Conservation (phyloP, 805 yeast genomes). For the Suhomyces emberorum region DNA sequence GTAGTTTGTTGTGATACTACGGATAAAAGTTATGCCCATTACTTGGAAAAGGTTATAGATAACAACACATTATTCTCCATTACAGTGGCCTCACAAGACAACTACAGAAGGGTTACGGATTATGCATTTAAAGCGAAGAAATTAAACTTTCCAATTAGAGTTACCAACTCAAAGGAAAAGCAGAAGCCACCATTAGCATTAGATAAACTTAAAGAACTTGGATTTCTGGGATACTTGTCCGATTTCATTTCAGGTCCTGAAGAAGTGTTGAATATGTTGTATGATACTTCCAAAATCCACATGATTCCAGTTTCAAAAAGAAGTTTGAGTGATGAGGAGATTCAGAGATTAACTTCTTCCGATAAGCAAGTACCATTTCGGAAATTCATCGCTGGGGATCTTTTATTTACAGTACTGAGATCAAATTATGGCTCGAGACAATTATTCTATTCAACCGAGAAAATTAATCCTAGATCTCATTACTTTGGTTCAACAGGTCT, state of each 20-base stretch:
- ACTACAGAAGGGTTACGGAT: conserved; percentile 46
- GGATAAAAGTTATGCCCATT: conserved; percentile 48
- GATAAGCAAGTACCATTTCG: conserved; percentile 47
- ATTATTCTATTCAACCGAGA: conserved; percentile 41
- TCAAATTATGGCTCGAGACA: conserved; percentile 68
- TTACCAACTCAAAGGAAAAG: conserved; percentile 21
- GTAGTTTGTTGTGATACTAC: conserved; percentile 57
- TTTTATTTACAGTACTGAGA: conserved; percentile 45
- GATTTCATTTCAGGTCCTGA: conserved; percentile 75
- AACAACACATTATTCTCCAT: conserved; percentile 55
- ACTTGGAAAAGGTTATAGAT: conserved; percentile 57
- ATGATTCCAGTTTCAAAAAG: conserved; percentile 61
- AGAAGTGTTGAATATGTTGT: conserved; percentile 68
- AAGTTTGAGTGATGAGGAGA: conserved; percentile 41
- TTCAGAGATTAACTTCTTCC: conserved; percentile 34
- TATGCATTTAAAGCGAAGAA: conserved; percentile 25
- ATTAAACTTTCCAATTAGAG: conserved; percentile 57
- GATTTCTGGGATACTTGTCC: conserved; percentile 76
- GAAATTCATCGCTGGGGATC: conserved; percentile 60
- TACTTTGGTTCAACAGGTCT: conserved; percentile 34
- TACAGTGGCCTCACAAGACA: conserved; percentile 52
- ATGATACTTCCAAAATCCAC: conserved; percentile 45
- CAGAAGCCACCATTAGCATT: conserved; percentile 18
- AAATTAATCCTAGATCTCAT: conserved; percentile 22
- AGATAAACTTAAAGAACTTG: conserved; percentile 42